A percentile compares a stretch with the other conserved stretches of the same genome.
phyloP scores from a whole-genome alignment of 2,329 filamentous ascomycete genomes.

The Talaromyces marneffei region DNA sequence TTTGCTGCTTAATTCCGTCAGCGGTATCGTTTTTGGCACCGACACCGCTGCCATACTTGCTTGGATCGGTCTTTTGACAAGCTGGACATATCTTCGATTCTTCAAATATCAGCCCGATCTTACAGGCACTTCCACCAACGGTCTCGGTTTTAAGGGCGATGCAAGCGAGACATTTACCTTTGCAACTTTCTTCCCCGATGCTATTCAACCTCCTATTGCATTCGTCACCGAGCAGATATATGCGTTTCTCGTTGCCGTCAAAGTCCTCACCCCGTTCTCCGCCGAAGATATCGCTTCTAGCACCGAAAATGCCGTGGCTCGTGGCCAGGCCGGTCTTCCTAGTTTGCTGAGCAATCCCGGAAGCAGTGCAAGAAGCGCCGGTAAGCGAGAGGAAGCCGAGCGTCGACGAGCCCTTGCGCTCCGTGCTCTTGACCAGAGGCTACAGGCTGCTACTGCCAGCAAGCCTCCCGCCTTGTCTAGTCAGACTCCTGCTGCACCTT shows the following conservation, averaged over 20 bases:
- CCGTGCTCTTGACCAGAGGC: conserved; percentile 82
- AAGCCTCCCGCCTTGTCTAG: conserved; percentile 32
- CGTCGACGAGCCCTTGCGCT: conserved; percentile 80
- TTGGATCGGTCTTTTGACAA: conserved; percentile 73
- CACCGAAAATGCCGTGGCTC: conserved; percentile 63
- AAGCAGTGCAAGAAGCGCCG: conserved; percentile 44
- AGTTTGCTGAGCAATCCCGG: conserved; percentile 50
- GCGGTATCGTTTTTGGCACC: conserved; percentile 59
- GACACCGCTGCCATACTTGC: conserved; percentile 74
- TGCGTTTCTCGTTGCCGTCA: conserved; percentile 65
- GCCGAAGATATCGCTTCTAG: conserved; percentile 69
- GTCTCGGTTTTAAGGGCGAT: conserved; percentile 67
- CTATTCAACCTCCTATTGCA: conserved; percentile 70
- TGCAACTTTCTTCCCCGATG: conserved; percentile 87
- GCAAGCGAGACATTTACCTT: conserved; percentile 96
- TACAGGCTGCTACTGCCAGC: conserved; percentile 71
- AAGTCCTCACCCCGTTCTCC: conserved; percentile 79
- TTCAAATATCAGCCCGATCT: conserved; percentile 64
- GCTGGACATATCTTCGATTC: conserved; percentile 95
- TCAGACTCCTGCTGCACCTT: conserved; percentile 26
- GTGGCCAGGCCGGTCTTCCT: conserved; percentile 56
- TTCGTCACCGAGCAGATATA: conserved; percentile 71
- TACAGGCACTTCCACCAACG: conserved; percentile 49
- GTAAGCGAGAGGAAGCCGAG: conserved; percentile 85
- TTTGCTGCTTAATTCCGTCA: conserved; percentile 63